These are phyloP conservation scores for Solanum bulbocastanum DNA, from an alignment of 257 asterid species.

Conservation along the genomic window DNA sequence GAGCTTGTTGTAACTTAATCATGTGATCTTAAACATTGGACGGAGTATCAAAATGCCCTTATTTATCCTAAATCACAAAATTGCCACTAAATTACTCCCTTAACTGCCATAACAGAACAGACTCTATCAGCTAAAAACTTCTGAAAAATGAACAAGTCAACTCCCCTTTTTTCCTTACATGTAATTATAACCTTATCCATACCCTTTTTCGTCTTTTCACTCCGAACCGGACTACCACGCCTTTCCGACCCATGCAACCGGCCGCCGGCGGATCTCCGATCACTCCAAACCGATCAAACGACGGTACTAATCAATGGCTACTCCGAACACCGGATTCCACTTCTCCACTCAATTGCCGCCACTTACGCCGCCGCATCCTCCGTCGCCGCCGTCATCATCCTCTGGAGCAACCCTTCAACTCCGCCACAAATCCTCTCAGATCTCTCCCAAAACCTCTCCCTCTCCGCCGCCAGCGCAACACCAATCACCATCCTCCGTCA, in stretches of 20 bases:
- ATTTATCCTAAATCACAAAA: neutral
- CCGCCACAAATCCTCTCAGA: constrained; percentile 30
- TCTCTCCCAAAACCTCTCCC: constrained; percentile 43
- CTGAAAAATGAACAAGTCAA: neutral
- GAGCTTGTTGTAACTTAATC: neutral
- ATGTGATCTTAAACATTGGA: neutral
- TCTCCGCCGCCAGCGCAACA: constrained; percentile 14
- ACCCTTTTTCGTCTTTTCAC: constrained; percentile 40
- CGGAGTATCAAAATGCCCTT: neutral
- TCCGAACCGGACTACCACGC: constrained; percentile 14
- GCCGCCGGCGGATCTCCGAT: constrained; percentile 23
- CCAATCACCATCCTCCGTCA: constrained; percentile 40
- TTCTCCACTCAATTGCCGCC: constrained; percentile 55
- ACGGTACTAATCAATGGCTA: constrained; percentile 84
- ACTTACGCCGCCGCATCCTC: constrained; percentile 57
- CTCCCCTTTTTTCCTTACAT: neutral
- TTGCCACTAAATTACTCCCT: neutral
- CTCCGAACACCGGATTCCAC: constrained; percentile 76
- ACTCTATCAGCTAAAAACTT: neutral
- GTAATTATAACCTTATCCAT: constrained; percentile 9
- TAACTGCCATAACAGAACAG: neutral
- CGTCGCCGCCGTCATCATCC: constrained; percentile 49
- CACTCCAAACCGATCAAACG: constrained; percentile 56
- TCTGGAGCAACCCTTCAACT: constrained; percentile 86
- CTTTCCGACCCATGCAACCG: constrained; percentile 15